Base-by-base conservation (phyloP, 108 stramenopile species). In the Schizochytrium sp. region DNA sequence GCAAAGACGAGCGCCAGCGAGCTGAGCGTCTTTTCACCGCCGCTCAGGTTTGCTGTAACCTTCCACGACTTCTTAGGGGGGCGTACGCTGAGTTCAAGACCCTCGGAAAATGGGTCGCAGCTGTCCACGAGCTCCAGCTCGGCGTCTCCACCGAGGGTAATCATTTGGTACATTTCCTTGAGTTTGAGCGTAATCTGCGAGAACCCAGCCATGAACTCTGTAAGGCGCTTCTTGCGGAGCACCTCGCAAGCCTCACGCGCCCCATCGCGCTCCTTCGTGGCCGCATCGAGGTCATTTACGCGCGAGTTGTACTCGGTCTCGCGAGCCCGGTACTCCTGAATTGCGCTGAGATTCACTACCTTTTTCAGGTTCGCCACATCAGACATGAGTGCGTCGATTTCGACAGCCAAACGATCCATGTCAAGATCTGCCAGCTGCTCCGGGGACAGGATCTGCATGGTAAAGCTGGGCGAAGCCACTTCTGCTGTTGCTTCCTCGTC, bases 151-250 rank as follows among this genome's bases (percentile, higher is more conserved):
- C 99, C 99, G 12, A 99, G 94, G 44, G 99, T 99, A 89, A 99
- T 98, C 99, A 99, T 99, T 92, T 98, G 98, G 91, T 99, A 99
- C 99, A 99, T 99, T 89, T 99, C 99, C 93, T 99, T 99, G 58
- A 99, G 94, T 89, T 98, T 97, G 87, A 98, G 93, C 28, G 98
- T 97, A 91, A 99, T 99, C 18, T 89, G 87, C 5, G 96, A 96
- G 90, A 99, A 99, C 2, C 99, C 99, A 47, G 96, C 96, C 99
- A 99, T 98, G 91, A 99, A 99, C 96, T 95, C 97, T 72, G 98
- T 97, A 55, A 99, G 95, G 51, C 99, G 95, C 58, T 95, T 91
- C 51, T 96, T 95, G 72, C 98, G 95, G 21, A 99, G 95, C 23
- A 96, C 97, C 87, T 99, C 99, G 90, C 95, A 96, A 18, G 90